Conservation (phyloP, 2,329 filamentous ascomycete species). For the Fusarium sp. region DNA sequence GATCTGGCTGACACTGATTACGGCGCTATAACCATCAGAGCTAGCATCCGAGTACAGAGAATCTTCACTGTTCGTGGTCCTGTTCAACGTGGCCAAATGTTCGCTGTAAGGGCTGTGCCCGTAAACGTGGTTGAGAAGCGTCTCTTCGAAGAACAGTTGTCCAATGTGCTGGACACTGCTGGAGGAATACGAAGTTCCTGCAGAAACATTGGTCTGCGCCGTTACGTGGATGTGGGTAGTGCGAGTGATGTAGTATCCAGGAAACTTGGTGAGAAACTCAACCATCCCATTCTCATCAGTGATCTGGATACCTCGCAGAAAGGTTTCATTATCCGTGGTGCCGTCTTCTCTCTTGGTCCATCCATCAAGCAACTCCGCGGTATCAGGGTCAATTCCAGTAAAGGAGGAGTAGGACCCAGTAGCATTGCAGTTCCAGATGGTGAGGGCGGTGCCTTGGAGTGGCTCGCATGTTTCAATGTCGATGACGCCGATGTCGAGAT, state of each 20-base stretch:
- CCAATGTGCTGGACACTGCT: slow-evolving; percentile 1
- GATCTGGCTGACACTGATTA: neutral
- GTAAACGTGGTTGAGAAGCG: neutral
- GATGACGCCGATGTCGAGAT: slow-evolving; percentile 19
- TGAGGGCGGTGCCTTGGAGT: slow-evolving; percentile 8
- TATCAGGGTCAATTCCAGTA: slow-evolving; percentile 17
- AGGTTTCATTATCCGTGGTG: neutral
- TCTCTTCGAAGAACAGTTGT: neutral
- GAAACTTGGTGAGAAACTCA: slow-evolving; percentile 22
- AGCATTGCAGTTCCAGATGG: slow-evolving; percentile 22
- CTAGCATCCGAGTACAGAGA: neutral
- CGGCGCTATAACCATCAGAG: neutral
- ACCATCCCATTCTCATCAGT: slow-evolving; percentile 19
- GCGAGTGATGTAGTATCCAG: slow-evolving; percentile 21
- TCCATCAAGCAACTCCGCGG: neutral
- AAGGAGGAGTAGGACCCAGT: slow-evolving; percentile 21
- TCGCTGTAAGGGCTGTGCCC: neutral
- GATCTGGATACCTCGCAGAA: slow-evolving; percentile 16
- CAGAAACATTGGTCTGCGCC: slow-evolving; percentile 18
- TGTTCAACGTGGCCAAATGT: neutral
- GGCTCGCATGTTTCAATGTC: slow-evolving; percentile 22
- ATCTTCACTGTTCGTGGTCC: neutral
- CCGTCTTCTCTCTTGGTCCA: neutral
- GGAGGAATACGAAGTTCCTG: slow-evolving; percentile 15
- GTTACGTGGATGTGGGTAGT: slow-evolving; percentile 24